Percentiles rank a stretch among this genome's conserved stretches.
Evolutionary conservation across 805 yeast species (phyloP).

Genomic region (Candida khao-thaluensis): DNA sequence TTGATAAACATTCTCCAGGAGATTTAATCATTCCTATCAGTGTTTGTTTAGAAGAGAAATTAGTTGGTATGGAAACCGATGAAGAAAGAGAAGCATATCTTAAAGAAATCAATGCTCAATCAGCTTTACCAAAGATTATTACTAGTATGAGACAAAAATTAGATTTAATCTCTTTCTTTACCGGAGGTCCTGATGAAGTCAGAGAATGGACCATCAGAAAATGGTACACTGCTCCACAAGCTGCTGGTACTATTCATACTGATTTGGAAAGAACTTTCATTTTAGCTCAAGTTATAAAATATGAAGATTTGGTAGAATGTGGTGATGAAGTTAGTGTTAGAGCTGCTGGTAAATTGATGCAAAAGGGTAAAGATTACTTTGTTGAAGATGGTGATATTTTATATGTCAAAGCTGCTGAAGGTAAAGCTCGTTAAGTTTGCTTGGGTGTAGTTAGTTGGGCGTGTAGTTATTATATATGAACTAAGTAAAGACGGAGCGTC

Average conservation of each 20-base stretch:
- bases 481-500: too few species aligned
- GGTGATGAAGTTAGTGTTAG: constrained; percentile 78
- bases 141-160: constrained; percentile 83
- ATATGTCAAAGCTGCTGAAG: constrained; percentile 92
- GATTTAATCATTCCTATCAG: constrained; percentile 86
- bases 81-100: constrained; percentile 78
- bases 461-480: too few species aligned
- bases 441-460: too few species aligned
- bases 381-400: constrained; percentile 95
- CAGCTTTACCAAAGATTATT: constrained; percentile 85
- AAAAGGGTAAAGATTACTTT: constrained; percentile 92
- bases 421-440: constrained; percentile 63
- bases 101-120: constrained; percentile 66
- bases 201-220: constrained; percentile 97
- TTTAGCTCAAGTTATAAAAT: constrained; percentile 89
- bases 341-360: constrained; percentile 84
- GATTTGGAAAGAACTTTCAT: constrained; percentile 94
- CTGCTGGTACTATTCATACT: constrained; percentile 97
- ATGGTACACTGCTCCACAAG: constrained; percentile 95
- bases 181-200: constrained; percentile 94
- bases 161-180: constrained; percentile 88
- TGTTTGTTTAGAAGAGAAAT: constrained; percentile 87
- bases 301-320: constrained; percentile 68
- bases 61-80: constrained; percentile 83
- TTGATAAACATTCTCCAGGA: constrained; percentile 82